Percentiles rank a stretch among this genome's conserved stretches.
phyloP scores from a whole-genome alignment of 2,329 filamentous ascomycete species.

The Cladosporium sp. region DNA sequence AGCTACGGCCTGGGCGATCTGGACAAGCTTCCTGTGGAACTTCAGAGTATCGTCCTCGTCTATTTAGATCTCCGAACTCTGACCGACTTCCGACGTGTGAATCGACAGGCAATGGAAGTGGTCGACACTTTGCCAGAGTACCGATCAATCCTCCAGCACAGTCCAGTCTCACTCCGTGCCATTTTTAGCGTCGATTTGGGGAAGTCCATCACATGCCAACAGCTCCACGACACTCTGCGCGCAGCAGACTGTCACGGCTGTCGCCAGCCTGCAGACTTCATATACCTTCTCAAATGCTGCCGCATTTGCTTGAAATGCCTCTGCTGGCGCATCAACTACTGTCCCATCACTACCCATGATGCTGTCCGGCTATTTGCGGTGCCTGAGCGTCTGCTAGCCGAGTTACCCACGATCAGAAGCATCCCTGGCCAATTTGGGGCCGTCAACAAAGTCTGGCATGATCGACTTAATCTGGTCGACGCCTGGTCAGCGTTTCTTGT shows the following conservation, averaged over 20 bases:
- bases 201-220: slow-evolving; percentile 33
- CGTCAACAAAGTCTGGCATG: too few relatives aligned
- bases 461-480: too few relatives aligned
- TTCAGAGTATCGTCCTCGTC: slow-evolving; percentile 35
- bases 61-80: slow-evolving; percentile 40
- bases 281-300: slow-evolving; percentile 44
- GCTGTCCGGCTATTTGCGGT: too few relatives aligned
- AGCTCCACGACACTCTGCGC: slow-evolving; percentile 40
- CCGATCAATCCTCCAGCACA: slow-evolving; percentile 36
- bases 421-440: too few relatives aligned
- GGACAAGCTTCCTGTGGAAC: slow-evolving; percentile 26
- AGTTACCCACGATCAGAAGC: too few relatives aligned
- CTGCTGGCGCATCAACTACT: slow-evolving; percentile 34
- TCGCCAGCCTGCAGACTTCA: slow-evolving; percentile 42
- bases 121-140: slow-evolving; percentile 45
- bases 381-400: too few relatives aligned
- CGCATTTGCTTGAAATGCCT: slow-evolving; percentile 47
- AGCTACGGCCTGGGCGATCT: neutral
- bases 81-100: slow-evolving; percentile 41
- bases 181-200: slow-evolving; percentile 31
- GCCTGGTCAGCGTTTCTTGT: too few relatives aligned
- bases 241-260: slow-evolving; percentile 40
- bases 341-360: slow-evolving; percentile 30
- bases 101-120: slow-evolving; percentile 38
- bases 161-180: slow-evolving; percentile 38